These are phyloP conservation scores for Mixia osmundae DNA, from an alignment of 1,284 basidiomycete species.

Conservation along the genomic window DNA sequence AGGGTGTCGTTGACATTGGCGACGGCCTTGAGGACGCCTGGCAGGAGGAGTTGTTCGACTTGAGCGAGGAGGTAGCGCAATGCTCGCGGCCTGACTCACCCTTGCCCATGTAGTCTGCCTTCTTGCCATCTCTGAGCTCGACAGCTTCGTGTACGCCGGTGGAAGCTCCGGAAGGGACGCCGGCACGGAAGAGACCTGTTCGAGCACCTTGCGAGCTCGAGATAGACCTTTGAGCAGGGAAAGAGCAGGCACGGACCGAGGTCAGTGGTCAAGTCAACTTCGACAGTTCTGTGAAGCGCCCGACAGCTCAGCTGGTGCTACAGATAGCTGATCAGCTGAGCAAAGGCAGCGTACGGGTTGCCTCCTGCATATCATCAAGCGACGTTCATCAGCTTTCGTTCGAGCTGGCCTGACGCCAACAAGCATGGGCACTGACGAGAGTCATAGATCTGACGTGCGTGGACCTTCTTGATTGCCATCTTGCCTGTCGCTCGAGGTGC, in stretches of 20 bases:
- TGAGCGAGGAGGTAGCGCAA: background rate
- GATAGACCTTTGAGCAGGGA: constrained; percentile 28
- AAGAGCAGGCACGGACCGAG: constrained; percentile 11
- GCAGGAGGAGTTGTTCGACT: background rate
- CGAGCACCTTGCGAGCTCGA: constrained; percentile 25
- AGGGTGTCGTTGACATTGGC: constrained; percentile 83
- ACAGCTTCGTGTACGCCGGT: constrained; percentile 97
- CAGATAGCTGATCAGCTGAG: constrained; percentile 3
- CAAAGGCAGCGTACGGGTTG: constrained; percentile 12
- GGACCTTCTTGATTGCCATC: background rate
- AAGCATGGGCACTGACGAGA: constrained; percentile 1
- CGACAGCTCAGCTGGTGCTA: no score
- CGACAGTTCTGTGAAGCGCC: no score
- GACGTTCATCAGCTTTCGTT: no score
- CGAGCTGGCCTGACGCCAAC: background rate
- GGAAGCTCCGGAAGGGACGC: constrained; percentile 93
- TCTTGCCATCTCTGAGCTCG: constrained; percentile 94
- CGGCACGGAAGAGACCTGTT: constrained; percentile 72
- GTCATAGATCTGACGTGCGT: constrained; percentile 2
- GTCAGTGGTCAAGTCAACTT: constrained; percentile 70
- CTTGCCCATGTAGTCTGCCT: constrained; percentile 82
- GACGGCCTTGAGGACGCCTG: constrained; percentile 83
- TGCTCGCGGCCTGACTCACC: constrained; percentile 29
- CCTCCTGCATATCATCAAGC: background rate
- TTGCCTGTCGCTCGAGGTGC: background rate